phyloP scores from a whole-genome alignment of 495 filamentous ascomycete species.

The Oidiodendron maius region DNA sequence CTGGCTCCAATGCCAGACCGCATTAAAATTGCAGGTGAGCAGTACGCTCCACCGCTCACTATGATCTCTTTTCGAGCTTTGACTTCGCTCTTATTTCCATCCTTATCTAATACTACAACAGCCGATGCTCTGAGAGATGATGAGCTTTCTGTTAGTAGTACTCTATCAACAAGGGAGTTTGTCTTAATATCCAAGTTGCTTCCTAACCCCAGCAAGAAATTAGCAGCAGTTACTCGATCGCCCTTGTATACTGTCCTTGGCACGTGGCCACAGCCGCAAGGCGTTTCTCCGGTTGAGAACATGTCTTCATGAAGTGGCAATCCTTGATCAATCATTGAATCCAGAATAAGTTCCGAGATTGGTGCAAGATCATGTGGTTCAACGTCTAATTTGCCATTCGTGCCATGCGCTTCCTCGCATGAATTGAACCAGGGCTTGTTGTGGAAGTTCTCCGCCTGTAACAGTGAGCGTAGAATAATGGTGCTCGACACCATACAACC shows the following conservation, averaged over 20 bases:
- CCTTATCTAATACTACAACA: constrained; percentile 55
- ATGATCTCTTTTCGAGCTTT: constrained; percentile 57
- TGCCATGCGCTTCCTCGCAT: constrained; percentile 33
- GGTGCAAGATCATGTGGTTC: constrained; percentile 45
- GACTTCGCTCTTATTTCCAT: constrained; percentile 41
- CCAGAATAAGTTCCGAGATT: constrained; percentile 38
- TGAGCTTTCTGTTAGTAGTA: constrained; percentile 43
- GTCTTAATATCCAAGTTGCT: constrained; percentile 48
- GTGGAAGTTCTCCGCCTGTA: constrained; percentile 43
- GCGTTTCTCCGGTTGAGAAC: constrained; percentile 40
- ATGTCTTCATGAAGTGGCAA: constrained; percentile 42
- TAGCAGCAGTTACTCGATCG: constrained; percentile 39
- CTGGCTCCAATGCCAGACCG: constrained; percentile 55
- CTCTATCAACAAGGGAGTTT: constrained; percentile 57
- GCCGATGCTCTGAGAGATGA: constrained; percentile 46
- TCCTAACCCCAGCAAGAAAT: constrained; percentile 36
- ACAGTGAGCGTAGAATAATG: not conserved
- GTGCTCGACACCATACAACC: not conserved
- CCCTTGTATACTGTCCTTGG: constrained; percentile 44
- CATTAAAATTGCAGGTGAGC: constrained; percentile 59
- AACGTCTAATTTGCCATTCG: constrained; percentile 37
- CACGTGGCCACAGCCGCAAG: constrained; percentile 47
- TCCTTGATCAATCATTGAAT: constrained; percentile 40
- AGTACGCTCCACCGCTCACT: constrained; percentile 55
- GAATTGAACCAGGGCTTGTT: constrained; percentile 28